Conservation (phyloP, 2,329 filamentous ascomycete species). For the Cladosporium sphaerospermum region DNA sequence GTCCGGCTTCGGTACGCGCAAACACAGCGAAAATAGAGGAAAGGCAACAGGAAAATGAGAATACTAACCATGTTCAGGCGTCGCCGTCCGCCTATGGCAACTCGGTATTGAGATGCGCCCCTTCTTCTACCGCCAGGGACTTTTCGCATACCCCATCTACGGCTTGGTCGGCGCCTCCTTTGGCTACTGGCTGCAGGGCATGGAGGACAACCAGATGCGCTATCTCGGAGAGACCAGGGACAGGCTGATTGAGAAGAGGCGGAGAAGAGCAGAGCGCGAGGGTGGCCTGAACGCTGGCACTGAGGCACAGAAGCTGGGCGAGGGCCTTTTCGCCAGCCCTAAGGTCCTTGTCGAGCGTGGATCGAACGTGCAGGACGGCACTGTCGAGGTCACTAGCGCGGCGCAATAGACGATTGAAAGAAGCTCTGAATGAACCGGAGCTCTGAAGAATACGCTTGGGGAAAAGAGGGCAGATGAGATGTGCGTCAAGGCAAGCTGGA, state of each 20-base stretch:
- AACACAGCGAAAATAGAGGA: background rate
- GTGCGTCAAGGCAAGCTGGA: background rate
- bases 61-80: conserved; percentile 51
- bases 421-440: background rate
- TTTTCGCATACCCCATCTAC: conserved; percentile 91
- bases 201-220: conserved; percentile 74
- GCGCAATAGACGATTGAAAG: conserved; percentile 8
- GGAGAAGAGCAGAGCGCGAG: conserved; percentile 64
- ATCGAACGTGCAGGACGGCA: conserved; percentile 6
- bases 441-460: background rate
- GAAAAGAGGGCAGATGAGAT: background rate
- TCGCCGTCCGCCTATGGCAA: conserved; percentile 90
- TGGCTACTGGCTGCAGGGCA: conserved; percentile 92
- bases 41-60: background rate
- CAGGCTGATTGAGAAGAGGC: conserved; percentile 80
- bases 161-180: conserved; percentile 80
- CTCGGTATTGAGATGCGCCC: conserved; percentile 98
- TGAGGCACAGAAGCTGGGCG: conserved; percentile 27
- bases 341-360: conserved; percentile 8
- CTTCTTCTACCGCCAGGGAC: conserved; percentile 74
- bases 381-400: conserved; percentile 15
- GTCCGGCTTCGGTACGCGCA: conserved; percentile 74
- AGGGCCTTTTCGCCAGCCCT: conserved; percentile 25
- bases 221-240: conserved; percentile 74
- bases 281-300: conserved; percentile 30